Evolutionary conservation across 2,329 filamentous ascomycete species (phyloP).

Genomic region (Arachnomyces sp.): DNA sequence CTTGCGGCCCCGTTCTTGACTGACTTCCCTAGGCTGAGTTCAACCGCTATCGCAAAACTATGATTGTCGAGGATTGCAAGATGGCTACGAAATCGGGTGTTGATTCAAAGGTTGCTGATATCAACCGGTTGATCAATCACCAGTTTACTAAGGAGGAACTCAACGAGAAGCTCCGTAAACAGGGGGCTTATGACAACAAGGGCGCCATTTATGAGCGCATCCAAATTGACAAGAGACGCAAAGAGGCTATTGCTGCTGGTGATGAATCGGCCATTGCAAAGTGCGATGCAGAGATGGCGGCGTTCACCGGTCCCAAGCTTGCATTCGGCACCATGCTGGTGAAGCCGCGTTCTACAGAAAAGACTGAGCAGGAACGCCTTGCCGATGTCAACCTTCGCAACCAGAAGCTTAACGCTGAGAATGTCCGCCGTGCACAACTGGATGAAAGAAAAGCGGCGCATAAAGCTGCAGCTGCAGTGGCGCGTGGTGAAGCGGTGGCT

Average conservation of each 20-base stretch:
- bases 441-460: constrained; percentile 63
- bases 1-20: constrained; percentile 5
- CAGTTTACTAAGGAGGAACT: constrained; percentile 78
- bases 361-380: constrained; percentile 70
- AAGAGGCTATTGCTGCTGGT: constrained; percentile 57
- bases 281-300: constrained; percentile 43
- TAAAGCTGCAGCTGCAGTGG: constrained; percentile 54
- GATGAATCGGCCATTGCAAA: constrained; percentile 51
- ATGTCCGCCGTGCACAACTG: constrained; percentile 82
- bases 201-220: constrained; percentile 62
- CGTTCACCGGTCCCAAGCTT: constrained; percentile 51
- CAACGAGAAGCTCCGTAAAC: constrained; percentile 66
- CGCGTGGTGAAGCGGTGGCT: constrained; percentile 54
- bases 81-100: constrained; percentile 67
- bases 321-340: constrained; percentile 63
- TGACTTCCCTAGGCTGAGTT: constrained; percentile 58
- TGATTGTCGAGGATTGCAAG: constrained; percentile 62
- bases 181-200: constrained; percentile 59
- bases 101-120: constrained; percentile 66
- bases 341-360: constrained; percentile 48
- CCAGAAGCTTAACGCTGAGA: constrained; percentile 74
- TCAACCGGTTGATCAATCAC: constrained; percentile 71
- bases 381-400: constrained; percentile 79
- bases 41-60: constrained; percentile 68
- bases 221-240: constrained; percentile 56